phyloP scores from a whole-genome alignment of 768 basidiomycete genomes.

The Artomyces pyxidatus region DNA sequence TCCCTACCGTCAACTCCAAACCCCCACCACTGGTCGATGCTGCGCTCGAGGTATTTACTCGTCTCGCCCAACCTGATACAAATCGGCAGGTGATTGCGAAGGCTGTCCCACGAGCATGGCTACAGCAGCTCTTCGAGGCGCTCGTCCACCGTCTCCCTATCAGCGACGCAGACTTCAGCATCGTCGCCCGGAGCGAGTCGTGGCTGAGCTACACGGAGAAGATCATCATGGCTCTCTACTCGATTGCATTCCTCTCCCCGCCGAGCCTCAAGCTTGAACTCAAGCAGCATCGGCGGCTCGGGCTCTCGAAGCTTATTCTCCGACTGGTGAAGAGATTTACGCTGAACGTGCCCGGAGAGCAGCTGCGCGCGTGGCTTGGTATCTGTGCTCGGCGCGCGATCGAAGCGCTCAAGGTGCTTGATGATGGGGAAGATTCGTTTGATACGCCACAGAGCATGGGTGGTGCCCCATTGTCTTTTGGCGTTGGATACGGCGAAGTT shows the following conservation, averaged over 20 bases:
- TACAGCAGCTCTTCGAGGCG: conserved; percentile 57
- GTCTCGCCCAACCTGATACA: conserved; percentile 63
- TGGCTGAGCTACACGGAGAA: conserved; percentile 82
- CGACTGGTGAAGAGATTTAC: conserved; percentile 63
- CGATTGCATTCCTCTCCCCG: conserved; percentile 75
- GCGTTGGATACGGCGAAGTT: conserved; percentile 78
- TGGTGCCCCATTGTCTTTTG: conserved; percentile 62
- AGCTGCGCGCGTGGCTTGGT: conserved; percentile 43
- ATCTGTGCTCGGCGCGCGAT: conserved; percentile 58
- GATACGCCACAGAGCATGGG: conserved; percentile 53
- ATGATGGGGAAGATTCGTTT: conserved; percentile 67
- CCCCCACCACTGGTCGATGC: conserved; percentile 60
- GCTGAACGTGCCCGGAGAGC: conserved; percentile 38
- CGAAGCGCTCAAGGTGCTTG: conserved; percentile 72
- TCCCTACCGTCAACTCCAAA: conserved; percentile 32
- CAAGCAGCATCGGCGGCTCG: conserved; percentile 56
- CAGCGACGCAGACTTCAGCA: conserved; percentile 62
- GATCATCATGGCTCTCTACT: conserved; percentile 74
- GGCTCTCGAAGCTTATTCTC: conserved; percentile 63
- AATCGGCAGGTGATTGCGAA: conserved; percentile 70
- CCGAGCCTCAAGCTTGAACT: conserved; percentile 64
- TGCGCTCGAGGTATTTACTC: conserved; percentile 82
- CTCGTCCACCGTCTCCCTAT: conserved; percentile 84
- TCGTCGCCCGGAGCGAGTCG: conserved; percentile 45
- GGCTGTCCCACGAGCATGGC: conserved; percentile 45